These are phyloP conservation scores for Calendula officinalis DNA, from an alignment of 129 eudicot genomes.

Conservation along the genomic window DNA sequence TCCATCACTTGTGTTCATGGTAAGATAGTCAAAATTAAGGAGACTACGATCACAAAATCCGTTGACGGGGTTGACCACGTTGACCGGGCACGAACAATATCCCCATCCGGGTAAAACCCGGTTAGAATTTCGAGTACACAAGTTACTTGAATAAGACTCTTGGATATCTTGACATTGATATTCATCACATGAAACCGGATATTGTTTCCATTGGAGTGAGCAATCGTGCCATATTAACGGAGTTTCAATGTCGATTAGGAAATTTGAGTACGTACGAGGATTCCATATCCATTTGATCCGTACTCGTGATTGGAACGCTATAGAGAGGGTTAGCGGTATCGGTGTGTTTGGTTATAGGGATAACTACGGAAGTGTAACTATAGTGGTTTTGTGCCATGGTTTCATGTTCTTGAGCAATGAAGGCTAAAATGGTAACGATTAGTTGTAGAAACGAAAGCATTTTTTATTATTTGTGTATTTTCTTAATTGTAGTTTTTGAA, in stretches of 20 bases:
- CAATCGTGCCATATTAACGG: constrained; percentile 3
- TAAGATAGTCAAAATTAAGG: constrained; percentile 12
- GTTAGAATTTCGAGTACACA: not conserved
- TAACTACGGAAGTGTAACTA: constrained; percentile 1
- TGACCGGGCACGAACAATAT: constrained; percentile 23
- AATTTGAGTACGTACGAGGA: not conserved
- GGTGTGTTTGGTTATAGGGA: not conserved
- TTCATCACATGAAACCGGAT: not conserved
- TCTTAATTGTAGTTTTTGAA: not conserved
- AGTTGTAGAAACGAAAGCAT: constrained; percentile 4
- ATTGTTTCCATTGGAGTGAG: not conserved
- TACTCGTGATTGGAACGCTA: not conserved
- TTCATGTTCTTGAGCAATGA: constrained; percentile 5
- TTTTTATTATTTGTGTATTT: not conserved
- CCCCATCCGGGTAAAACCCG: not conserved
- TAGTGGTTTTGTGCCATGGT: not conserved
- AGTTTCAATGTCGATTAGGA: not conserved
- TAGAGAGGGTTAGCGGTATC: not conserved
- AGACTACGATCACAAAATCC: constrained; percentile 21
- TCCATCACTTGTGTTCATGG: constrained; percentile 3
- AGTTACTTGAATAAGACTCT: not conserved
- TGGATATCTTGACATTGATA: not conserved
- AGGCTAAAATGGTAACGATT: not conserved
- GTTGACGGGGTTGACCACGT: constrained; percentile 32
- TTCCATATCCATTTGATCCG: not conserved